Conservation (phyloP, 352 stramenopile genomes). For the Phytophthora pluvialis region DNA sequence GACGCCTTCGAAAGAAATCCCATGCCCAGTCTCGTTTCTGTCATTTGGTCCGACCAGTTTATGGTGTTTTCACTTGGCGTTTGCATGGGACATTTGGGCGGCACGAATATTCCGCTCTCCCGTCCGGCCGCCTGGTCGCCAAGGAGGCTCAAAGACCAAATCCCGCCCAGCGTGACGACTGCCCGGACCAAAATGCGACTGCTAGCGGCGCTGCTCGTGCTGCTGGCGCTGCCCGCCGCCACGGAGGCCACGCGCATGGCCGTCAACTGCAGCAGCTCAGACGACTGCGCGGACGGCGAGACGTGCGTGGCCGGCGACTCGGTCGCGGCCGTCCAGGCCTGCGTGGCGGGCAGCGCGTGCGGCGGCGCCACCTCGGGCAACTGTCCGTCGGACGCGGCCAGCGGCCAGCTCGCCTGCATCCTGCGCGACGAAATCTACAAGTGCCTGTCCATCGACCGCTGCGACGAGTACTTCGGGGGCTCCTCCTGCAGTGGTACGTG, state of each 20-base stretch:
- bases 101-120: conserved; percentile 28
- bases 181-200: conserved; percentile 20
- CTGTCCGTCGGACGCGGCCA: conserved; percentile 64
- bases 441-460: conserved; percentile 78
- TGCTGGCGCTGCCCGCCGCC: conserved; percentile 18
- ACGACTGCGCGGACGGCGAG: conserved; percentile 65
- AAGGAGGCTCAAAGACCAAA: conserved; percentile 1
- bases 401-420: conserved; percentile 77
- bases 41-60: background rate
- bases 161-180: background rate
- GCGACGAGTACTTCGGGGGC: conserved; percentile 69
- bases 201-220: conserved; percentile 14
- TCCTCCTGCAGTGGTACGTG: conserved; percentile 59
- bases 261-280: conserved; percentile 63
- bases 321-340: conserved; percentile 62
- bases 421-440: conserved; percentile 76
- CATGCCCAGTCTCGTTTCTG: conserved; percentile 4
- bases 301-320: conserved; percentile 82
- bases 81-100: conserved; percentile 19
- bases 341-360: conserved; percentile 65
- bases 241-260: conserved; percentile 36
- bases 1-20: background rate
- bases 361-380: conserved; percentile 52
- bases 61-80: conserved; percentile 11
- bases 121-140: background rate